Evolutionary conservation across 371 early-diverging fungal species (phyloP).

Genomic region (Syncephalis plumigaleata): DNA sequence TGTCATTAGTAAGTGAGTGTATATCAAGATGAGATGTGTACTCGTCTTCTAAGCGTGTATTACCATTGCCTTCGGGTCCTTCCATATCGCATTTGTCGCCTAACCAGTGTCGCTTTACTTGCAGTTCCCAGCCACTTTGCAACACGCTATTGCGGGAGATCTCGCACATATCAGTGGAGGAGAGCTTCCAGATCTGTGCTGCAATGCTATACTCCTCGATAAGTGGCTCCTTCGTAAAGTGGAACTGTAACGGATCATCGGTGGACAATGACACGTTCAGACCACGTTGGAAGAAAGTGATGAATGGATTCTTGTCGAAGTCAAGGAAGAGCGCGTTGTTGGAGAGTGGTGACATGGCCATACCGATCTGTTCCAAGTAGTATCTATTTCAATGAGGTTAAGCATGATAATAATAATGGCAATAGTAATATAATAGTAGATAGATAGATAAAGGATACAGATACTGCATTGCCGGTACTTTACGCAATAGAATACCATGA

Average conservation of each 20-base stretch:
- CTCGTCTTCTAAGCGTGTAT: too few relatives aligned
- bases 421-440: too few relatives aligned
- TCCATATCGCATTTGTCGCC: conserved; percentile 61
- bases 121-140: conserved; percentile 86
- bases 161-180: conserved; percentile 94
- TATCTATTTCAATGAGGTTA: conserved; percentile 11
- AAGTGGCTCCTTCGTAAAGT: conserved; percentile 95
- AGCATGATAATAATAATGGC: too few relatives aligned
- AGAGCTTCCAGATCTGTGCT: conserved; percentile 96
- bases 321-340: conserved; percentile 96
- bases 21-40: too few relatives aligned
- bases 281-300: conserved; percentile 87
- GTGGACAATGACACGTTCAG: conserved; percentile 92
- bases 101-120: conserved; percentile 87
- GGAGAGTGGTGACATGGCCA: conserved; percentile 97
- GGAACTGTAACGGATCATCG: conserved; percentile 98
- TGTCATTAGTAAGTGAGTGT: too few relatives aligned
- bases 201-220: conserved; percentile 98
- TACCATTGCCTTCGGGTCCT: conserved; percentile 69
- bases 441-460: conserved; percentile 17
- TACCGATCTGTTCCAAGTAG: conserved; percentile 90
- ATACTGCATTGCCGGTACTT: conserved; percentile 94
- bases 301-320: conserved; percentile 93
- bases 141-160: conserved; percentile 87
- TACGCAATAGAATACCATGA: conserved; percentile 93